Evolutionary conservation across 23 red algal genomes (phyloP).

Genomic region (Gracilaria gracilis): DNA sequence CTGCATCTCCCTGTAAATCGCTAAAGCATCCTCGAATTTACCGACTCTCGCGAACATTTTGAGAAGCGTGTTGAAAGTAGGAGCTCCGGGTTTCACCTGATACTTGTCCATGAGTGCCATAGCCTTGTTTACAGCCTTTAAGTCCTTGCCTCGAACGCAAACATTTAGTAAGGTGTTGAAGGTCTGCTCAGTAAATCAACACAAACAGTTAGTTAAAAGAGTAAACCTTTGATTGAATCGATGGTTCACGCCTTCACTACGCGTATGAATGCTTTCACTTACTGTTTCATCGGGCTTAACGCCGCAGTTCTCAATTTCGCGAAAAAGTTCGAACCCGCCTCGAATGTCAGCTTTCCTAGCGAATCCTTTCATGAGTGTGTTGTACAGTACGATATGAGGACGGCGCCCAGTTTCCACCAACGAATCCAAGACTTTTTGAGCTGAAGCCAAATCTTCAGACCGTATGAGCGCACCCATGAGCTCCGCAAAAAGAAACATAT

Average conservation of each 20-base stretch:
- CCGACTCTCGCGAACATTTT: constrained; percentile 63
- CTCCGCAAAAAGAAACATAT: constrained; percentile 84
- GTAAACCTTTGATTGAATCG: background rate
- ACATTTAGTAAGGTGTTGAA: constrained; percentile 78
- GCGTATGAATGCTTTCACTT: background rate
- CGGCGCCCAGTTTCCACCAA: constrained; percentile 32
- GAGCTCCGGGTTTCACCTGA: constrained; percentile 64
- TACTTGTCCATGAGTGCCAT: constrained; percentile 74
- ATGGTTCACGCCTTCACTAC: background rate
- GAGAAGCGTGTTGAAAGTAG: constrained; percentile 81
- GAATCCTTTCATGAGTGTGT: constrained; percentile 75
- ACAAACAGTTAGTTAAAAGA: background rate
- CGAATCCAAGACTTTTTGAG: constrained; percentile 46
- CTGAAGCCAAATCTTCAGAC: constrained; percentile 37
- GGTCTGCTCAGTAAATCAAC: constrained; percentile 4
- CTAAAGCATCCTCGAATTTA: constrained; percentile 64
- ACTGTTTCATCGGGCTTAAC: constrained; percentile 69
- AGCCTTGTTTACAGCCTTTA: constrained; percentile 48
- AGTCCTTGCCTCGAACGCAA: constrained; percentile 70
- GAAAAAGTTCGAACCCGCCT: constrained; percentile 40
- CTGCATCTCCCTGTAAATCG: constrained; percentile 76
- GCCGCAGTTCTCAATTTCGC: constrained; percentile 35
- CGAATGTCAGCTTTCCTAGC: constrained; percentile 61
- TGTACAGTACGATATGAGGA: constrained; percentile 79
- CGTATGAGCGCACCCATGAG: constrained; percentile 74